Base-by-base conservation (phyloP, 139 green algal species). In the Pseudopediastrum boryanum region DNA sequence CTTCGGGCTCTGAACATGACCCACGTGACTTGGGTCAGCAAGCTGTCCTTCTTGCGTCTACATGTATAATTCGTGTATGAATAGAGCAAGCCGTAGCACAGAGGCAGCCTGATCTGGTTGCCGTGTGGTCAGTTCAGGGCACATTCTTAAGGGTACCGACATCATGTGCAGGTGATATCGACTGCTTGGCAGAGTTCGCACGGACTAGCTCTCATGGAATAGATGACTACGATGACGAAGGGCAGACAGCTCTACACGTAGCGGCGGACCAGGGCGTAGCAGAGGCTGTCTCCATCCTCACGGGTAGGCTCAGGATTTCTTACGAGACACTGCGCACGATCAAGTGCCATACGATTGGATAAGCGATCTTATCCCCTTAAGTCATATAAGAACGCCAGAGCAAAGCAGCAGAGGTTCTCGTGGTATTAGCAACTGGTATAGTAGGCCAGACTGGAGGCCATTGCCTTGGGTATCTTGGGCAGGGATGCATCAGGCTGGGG, bases 171-270 rank as follows among this genome's bases (percentile, higher is more conserved):
- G 74, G 74, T 31, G 74, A 81, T 38, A 74, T 81, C 9, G 61
- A 81, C 44, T 73, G 61, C 61, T 41, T 74, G 19, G 74, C 73
- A 13, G 74, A 81, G 62, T 61, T 81, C 44, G 74, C 62, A 6
- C 74, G 74, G 46, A 59, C 25, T 27, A 75, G 62, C 65, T 65
- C 36, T 43, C 56, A 68, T 33, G 61, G 38, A 2, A 25, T 81
- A 35, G 65, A 81, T 21, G 62, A 81, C 10, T 81, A 81, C 46
- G 74, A 81, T 21, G 74, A 81, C n/a, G 74, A 81, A 29, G 74
- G 74, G 2, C 74, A 74, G 46, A 51, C 74, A 3, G 35, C 74
- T 0, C 35, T 81, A 36, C 74, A 81, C 33, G 46, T 81, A 16
- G 74, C 74, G 25, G 74, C 74, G 31, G 74, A 81, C 44, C 62